Evolutionary conservation across 2,329 filamentous ascomycete species (phyloP).

Genomic region (Raffaelea arxii): DNA sequence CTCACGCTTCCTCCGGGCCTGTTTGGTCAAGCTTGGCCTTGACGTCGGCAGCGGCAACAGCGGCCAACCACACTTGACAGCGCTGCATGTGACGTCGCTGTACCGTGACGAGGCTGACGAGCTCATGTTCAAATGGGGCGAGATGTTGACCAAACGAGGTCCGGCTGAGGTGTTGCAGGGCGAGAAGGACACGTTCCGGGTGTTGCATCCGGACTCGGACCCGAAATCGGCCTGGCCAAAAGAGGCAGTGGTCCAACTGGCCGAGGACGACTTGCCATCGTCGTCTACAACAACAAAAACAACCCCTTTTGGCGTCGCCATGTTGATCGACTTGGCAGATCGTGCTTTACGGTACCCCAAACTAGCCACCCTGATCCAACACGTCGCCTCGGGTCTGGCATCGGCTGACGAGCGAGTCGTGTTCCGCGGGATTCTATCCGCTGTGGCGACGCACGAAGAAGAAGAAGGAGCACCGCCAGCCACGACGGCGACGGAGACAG

Average conservation of each 20-base stretch:
- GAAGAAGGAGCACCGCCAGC: slow-evolving; percentile 5
- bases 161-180: slow-evolving; percentile 58
- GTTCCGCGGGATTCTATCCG: slow-evolving; percentile 7
- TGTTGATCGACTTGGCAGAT: slow-evolving; percentile 10
- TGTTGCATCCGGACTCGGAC: slow-evolving; percentile 54
- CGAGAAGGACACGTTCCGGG: slow-evolving; percentile 72
- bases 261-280: slow-evolving; percentile 14
- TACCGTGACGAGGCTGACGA: slow-evolving; percentile 45
- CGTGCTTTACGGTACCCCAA: slow-evolving; percentile 11
- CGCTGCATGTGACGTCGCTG: slow-evolving; percentile 67
- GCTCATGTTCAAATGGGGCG: slow-evolving; percentile 55
- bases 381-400: slow-evolving; percentile 32
- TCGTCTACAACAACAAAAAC: background rate
- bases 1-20: slow-evolving; percentile 66
- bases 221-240: slow-evolving; percentile 4
- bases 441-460: slow-evolving; percentile 8
- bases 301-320: slow-evolving; percentile 7
- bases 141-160: slow-evolving; percentile 43
- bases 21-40: slow-evolving; percentile 72
- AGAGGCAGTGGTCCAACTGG: slow-evolving; percentile 20
- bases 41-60: slow-evolving; percentile 60
- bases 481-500: too few species aligned
- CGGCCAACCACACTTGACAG: slow-evolving; percentile 67
- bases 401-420: slow-evolving; percentile 12
- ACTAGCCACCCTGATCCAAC: slow-evolving; percentile 32